Percentiles rank a stretch among this genome's conserved stretches.
These are phyloP conservation scores for Leishmania arabica DNA, from an alignment of 208 protist species.

Conservation along the genomic window DNA sequence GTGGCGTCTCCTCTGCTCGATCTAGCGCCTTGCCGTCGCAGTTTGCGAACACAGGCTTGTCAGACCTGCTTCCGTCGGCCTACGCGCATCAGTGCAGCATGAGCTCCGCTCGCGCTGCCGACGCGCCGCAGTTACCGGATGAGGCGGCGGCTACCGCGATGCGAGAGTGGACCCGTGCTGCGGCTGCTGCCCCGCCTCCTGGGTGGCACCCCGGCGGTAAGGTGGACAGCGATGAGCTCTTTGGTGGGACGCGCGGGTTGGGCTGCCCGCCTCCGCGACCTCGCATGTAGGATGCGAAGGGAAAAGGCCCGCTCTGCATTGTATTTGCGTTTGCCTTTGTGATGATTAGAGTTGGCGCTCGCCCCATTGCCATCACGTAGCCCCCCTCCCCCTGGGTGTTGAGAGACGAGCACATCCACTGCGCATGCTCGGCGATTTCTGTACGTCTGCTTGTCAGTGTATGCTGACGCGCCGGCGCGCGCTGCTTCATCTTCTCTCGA, in stretches of 20 bases:
- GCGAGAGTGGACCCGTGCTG: constrained; percentile 18
- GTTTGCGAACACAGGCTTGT: background rate
- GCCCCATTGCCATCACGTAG: background rate
- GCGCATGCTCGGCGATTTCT: background rate
- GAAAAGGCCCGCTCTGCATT: no score
- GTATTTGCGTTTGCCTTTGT: background rate
- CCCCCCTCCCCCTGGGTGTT: background rate
- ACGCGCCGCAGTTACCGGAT: background rate
- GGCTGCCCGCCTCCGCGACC: constrained; percentile 15
- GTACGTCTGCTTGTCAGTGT: background rate
- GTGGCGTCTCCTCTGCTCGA: background rate
- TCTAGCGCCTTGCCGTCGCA: background rate
- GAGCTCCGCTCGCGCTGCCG: background rate
- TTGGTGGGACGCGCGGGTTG: constrained; percentile 5
- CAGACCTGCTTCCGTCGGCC: background rate
- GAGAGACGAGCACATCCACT: background rate
- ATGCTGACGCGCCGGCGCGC: background rate
- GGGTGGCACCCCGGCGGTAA: constrained; percentile 6
- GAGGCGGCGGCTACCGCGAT: constrained; percentile 10
- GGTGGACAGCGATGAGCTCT: constrained; percentile 10
- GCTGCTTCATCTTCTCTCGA: background rate
- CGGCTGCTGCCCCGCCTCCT: constrained; percentile 10
- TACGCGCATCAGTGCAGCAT: background rate
- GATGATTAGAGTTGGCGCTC: background rate
- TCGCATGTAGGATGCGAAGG: background rate